These are phyloP conservation scores for Cytospora chrysosperma DNA, from an alignment of 2,329 filamentous ascomycete genomes.

Conservation along the genomic window DNA sequence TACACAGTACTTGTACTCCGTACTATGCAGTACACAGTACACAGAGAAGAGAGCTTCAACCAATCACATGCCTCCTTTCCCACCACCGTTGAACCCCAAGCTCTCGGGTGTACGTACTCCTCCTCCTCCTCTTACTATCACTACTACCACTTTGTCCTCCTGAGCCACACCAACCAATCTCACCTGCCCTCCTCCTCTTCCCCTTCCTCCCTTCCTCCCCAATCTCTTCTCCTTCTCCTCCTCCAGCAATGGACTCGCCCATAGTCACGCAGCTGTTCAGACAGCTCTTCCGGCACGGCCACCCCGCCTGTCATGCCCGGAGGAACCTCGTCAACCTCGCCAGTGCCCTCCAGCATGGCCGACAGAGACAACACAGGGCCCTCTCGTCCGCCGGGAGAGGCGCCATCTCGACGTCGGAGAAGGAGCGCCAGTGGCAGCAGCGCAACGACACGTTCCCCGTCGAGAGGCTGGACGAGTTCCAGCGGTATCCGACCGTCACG, in stretches of 20 bases:
- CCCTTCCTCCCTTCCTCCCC: not conserved
- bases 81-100: conserved; percentile 1
- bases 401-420: conserved; percentile 32
- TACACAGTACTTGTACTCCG: no score
- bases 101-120: no score
- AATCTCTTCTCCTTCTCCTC: not conserved
- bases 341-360: conserved; percentile 40
- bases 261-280: conserved; percentile 76
- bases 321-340: conserved; percentile 41
- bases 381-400: conserved; percentile 31
- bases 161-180: not conserved
- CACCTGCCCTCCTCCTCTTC: not conserved
- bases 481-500: conserved; percentile 79
- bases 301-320: conserved; percentile 62
- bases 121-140: no score
- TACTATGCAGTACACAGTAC: no score
- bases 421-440: conserved; percentile 83
- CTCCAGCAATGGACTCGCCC: conserved; percentile 71
- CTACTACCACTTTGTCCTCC: not conserved
- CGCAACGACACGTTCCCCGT: conserved; percentile 70
- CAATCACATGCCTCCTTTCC: conserved; percentile 2
- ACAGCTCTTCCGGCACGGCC: conserved; percentile 68
- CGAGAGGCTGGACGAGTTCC: conserved; percentile 79
- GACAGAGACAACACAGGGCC: conserved; percentile 34
- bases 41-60: conserved; percentile 12